Evolutionary conservation across 129 eudicot genomes (phyloP), one percentile per base, ranked within the genome.

Genomic region (Flaveria ramosissima): DNA sequence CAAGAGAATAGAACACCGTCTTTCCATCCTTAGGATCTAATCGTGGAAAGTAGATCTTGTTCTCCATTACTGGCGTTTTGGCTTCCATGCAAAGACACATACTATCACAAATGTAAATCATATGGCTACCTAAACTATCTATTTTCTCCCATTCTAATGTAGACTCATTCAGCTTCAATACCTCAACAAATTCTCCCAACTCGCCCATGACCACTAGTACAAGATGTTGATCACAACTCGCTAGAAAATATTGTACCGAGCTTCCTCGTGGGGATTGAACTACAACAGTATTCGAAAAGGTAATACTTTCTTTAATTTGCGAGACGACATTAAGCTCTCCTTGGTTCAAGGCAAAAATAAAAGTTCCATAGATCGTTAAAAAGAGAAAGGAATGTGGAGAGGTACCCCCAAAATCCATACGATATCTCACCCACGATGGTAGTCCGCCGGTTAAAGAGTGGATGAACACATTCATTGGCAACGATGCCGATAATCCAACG

Each of bases 1-100:
- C 63, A 15, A 80, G 80, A 14, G 84, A 80, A 32, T 80, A 80
- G 70, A 73, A 80, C 9, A 80, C 50, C 7, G 66, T 21, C 11
- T 64, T 42, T 17, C 21, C 72, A 4, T 24, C 17, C 7, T 16
- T 16, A 12, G 51, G 59, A 59, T 11, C 26, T n/a, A 74, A 48
- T 15, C 60, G 39, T 2, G 83, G 48, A 80, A 80, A 66, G 71
- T 52, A 73, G 32, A 80, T 74, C 84, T 76, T 57, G 47, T 81
- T 81, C 46, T 70, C 32, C 77, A 81, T 75, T 48, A 51, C 66
- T 0, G 16, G 30, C 3, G 42, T 51, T 68, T 48, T 32, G 26
- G 81, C 73, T 14, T 57, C 72, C n/a, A 26, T 12, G 14, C 56
- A 56, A 23, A 57, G 15, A 59, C 72, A 75, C 16, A 45, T 27